phyloP scores from a whole-genome alignment of 495 filamentous ascomycete species.

The Lophiotrema nucula region DNA sequence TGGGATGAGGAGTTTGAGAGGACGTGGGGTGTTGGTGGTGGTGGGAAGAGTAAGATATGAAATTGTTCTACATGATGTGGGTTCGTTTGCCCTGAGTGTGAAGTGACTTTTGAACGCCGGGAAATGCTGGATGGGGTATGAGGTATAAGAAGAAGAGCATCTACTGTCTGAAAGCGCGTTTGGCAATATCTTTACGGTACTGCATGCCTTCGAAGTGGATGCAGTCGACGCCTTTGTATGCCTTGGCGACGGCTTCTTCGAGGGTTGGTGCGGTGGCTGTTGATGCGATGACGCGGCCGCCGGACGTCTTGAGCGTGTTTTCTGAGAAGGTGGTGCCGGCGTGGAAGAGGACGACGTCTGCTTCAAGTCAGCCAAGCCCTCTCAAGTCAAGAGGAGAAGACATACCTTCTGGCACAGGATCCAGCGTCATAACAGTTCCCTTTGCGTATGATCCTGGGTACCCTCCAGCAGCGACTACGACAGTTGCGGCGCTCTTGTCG shows the following conservation, averaged over 20 bases:
- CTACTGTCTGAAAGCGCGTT: constrained; percentile 30
- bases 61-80: no score
- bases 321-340: constrained; percentile 74
- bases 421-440: constrained; percentile 69
- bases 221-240: constrained; percentile 73
- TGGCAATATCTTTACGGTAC: constrained; percentile 86
- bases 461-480: constrained; percentile 91
- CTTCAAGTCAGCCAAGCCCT: not conserved
- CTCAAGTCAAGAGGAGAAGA: not conserved
- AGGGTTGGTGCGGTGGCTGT: constrained; percentile 74
- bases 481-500: constrained; percentile 73
- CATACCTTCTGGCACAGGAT: constrained; percentile 47
- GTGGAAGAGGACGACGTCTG: constrained; percentile 77
- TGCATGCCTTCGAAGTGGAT: constrained; percentile 90
- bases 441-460: constrained; percentile 89
- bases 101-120: not conserved
- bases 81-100: no score
- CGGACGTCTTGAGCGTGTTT: constrained; percentile 67
- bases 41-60: constrained; percentile 17
- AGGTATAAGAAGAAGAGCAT: no score
- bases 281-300: constrained; percentile 88
- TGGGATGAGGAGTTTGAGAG: constrained; percentile 40
- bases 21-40: constrained; percentile 10
- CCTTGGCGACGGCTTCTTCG: constrained; percentile 76
- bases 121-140: no score